Evolutionary conservation across 148 eudicot species (phyloP), one percentile per base, ranked within the genome.

Genomic region (Camellia granthamiana): DNA sequence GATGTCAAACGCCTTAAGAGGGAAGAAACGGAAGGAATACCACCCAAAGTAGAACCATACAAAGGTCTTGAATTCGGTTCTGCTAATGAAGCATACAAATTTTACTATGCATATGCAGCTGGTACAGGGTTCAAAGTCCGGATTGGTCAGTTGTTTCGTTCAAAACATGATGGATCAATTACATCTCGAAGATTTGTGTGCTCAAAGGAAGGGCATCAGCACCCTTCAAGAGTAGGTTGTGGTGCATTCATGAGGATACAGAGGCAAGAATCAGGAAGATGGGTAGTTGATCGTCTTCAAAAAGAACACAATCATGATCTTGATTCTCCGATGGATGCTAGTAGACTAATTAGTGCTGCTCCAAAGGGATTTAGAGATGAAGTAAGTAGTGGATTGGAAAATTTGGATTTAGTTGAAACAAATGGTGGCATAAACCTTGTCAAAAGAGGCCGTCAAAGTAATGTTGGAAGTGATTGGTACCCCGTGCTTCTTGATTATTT

Each of bases 201-300:
- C 84, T 89, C 92, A 54, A 89, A 87, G 76, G 92, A 89, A 87
- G 92, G 92, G 46, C 90, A 74, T 74, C 92, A 89, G 69, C 92
- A 89, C 76, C 92, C 92, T 75, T 85, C 90, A 19, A 89, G 92
- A 85, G 88, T 89, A 42, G 92, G 92, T 43, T 89, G 92, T 78
- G 89, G 89, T 71, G 92, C 92, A 61, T 89, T 85, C 76, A 85
- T 89, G 92, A 89, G 92, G 79, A 89, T 87, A 82, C 92, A 87
- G 69, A 89, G 84, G 72, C 88, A 85, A 76, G 90, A 87, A 66
- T 69, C 88, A 14, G 87, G 88, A 63, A 80, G 81, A 51, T 89
- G 92, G 92, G 87, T 85, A 11, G 92, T 87, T 78, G 92, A 89
- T 73, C 92, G 92, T 66, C 88, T 87, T 69, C 86, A 84, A 65